Evolutionary conservation across 1,139 yeast genomes (phyloP), one percentile per base, ranked within the genome.

Genomic region (Tardiomyces depauwii): DNA sequence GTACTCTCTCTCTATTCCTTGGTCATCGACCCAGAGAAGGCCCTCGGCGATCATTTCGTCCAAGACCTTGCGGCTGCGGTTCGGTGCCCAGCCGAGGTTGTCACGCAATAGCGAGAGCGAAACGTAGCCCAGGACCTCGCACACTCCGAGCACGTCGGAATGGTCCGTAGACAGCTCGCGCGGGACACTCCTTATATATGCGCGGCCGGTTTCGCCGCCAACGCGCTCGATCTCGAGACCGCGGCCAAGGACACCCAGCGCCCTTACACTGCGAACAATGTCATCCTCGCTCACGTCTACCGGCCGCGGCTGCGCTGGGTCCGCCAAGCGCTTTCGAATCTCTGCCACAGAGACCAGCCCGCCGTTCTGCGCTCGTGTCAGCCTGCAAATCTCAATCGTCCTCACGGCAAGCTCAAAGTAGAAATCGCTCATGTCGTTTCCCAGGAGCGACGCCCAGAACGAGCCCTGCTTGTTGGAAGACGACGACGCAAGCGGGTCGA

Each of bases 31-130:
- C 97, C 97, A 88, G 23, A 88, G 66, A 44, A 86, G 69, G 11
- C 96, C 96, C 44, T 74, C 75, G 58, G 82, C 72, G 2, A 87
- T 82, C 86, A 88, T 80, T 49, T 84, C 93, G 43, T 83, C 81
- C 18, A 89, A 62, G 11, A 80, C 83, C 0, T 80, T 67, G 52
- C 72, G 71, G 48, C 86, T 74, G 47, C 96, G 67, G 1, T 74
- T 68, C 11, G 60, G 60, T 47, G 75, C 78, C 97, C 97, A 88
- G 2, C 72, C 72, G 50, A 79, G 74, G 57, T 88, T 88, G 57
- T 82, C 95, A 13, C 72, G 63, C 44, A 89, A 63, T 44, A 87
- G 63, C 6, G 78, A 65, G 18, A 72, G 69, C 2, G 88, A 76
- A 1, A 86, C 88, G 57, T 70, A 84, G 2, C 80, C 80, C 23